Percentiles rank a stretch among this genome's conserved stretches.
These are phyloP conservation scores for Neoboletus brunneissimus DNA, from an alignment of 768 basidiomycete species.

Conservation along the genomic window DNA sequence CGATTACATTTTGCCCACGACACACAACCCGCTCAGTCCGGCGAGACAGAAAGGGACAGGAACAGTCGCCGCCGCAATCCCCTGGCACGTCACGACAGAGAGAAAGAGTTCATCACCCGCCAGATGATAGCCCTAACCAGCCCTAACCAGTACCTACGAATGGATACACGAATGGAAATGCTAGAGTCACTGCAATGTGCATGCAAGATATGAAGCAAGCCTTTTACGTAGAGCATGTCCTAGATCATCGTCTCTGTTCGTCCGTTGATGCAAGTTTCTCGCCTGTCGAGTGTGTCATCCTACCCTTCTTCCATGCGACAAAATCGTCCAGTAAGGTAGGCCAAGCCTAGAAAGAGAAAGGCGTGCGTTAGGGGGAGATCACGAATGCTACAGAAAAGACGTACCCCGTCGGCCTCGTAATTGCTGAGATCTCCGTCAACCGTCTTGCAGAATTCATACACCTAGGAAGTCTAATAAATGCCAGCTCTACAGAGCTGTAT, in stretches of 20 bases:
- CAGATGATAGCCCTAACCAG: not conserved
- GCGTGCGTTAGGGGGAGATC: not conserved
- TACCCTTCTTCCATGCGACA: constrained; percentile 57
- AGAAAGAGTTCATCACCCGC: not conserved
- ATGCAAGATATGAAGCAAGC: constrained; percentile 18
- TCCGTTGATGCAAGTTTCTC: not conserved
- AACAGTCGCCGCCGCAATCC: not conserved
- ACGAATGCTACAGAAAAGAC: constrained; percentile 23
- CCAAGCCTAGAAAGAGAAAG: constrained; percentile 58
- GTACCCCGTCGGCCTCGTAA: constrained; percentile 75
- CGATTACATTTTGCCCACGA: constrained; percentile 25
- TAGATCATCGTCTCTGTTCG: constrained; percentile 5
- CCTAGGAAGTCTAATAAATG: constrained; percentile 38
- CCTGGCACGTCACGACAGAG: not conserved
- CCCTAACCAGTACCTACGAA: not conserved
- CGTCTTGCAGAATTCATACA: constrained; percentile 71
- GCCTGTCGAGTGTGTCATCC: constrained; percentile 5
- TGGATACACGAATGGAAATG: constrained; percentile 8
- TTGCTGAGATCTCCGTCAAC: constrained; percentile 57
- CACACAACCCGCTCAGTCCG: not conserved
- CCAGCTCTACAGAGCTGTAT: not conserved
- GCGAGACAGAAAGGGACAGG: constrained; percentile 4
- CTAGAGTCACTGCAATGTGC: constrained; percentile 7
- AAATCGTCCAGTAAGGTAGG: constrained; percentile 81
- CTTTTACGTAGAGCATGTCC: constrained; percentile 10